Base-by-base conservation (phyloP, 352 stramenopile species). In the Phytophthora sojae region DNA sequence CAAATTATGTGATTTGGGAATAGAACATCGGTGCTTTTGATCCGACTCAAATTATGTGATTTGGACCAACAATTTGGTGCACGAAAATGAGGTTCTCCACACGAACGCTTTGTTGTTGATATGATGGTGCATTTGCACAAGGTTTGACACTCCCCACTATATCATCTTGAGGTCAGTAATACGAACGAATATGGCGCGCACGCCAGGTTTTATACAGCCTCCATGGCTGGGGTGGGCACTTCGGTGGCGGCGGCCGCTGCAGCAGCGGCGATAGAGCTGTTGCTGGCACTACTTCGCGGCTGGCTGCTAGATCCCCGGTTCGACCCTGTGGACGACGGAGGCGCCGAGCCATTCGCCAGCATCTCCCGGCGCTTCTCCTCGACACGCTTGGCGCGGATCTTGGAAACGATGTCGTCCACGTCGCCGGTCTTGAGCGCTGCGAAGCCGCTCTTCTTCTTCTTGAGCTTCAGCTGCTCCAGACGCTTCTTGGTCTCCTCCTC, bases 401-500 rank as follows among this genome's bases (percentile, higher is more conserved):
- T 92, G 64, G 81, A 90, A 66, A 94, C 81, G 65, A 96, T 96
- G 50, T 92, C 86, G 45, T 96, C 85, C 25, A 92, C 88, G 39
- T 96, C 85, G 15, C 88, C 86, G 8, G 88, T 85, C 61, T 96
- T 96, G 17, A 96, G 68, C 52, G 86, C 73, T 21, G 83, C 84
- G 57, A 93, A 90, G 21, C 77, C 76, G 44, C 79, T 90, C 60
- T 77, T 81, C 64, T 91, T 91, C 62, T 93, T 93, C 77, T 92
- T 92, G 45, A 88, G 77, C 72, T 91, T 91, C 52, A 94, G 86
- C 75, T 83, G 80, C 69, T 93, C 88, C 0, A 94, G 74, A 11
- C 88, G 86, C 66, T 94, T 94, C 64, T 90, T 89, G 1, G 86
- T 93, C 57, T 94, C 86, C 54, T 90, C 88, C 57, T 94, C 86